A percentile compares a stretch with the other conserved stretches of the same genome.
Conservation (phyloP, 495 filamentous ascomycete genomes). For the Barbatosphaeria neglecta region DNA sequence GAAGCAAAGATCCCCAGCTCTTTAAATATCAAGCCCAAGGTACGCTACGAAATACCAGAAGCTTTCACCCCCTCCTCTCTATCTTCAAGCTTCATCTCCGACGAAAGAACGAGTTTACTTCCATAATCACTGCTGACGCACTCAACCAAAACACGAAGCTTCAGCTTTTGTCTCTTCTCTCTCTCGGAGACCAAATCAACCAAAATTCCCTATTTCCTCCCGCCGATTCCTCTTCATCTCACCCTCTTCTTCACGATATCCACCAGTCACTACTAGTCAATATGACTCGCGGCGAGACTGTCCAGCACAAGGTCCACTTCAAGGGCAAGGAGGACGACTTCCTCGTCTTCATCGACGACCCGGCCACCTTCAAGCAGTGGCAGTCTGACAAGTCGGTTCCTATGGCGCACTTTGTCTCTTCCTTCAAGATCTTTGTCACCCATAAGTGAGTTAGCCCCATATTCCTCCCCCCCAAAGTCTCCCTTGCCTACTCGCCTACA, state of each 20-base stretch:
- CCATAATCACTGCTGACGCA: not conserved
- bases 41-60: too few relatives aligned
- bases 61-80: not conserved
- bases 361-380: constrained; percentile 66
- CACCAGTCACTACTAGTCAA: constrained; percentile 15
- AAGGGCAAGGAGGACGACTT: constrained; percentile 84
- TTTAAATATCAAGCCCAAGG: too few relatives aligned
- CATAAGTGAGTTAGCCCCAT: constrained; percentile 57
- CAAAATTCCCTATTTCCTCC: not conserved
- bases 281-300: constrained; percentile 72
- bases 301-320: constrained; percentile 74
- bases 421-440: constrained; percentile 83
- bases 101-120: not conserved
- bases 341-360: constrained; percentile 75
- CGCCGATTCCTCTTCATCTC: constrained; percentile 8
- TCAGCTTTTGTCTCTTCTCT: not conserved
- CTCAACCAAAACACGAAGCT: not conserved
- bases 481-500: too few relatives aligned
- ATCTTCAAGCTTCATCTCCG: too few relatives aligned
- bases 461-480: not conserved
- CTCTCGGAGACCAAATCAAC: not conserved
- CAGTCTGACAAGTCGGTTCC: constrained; percentile 66
- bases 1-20: too few relatives aligned
- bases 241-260: constrained; percentile 12
- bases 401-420: constrained; percentile 70